phyloP scores from a whole-genome alignment of 345 rosid genomes.

The Citrus medica region DNA sequence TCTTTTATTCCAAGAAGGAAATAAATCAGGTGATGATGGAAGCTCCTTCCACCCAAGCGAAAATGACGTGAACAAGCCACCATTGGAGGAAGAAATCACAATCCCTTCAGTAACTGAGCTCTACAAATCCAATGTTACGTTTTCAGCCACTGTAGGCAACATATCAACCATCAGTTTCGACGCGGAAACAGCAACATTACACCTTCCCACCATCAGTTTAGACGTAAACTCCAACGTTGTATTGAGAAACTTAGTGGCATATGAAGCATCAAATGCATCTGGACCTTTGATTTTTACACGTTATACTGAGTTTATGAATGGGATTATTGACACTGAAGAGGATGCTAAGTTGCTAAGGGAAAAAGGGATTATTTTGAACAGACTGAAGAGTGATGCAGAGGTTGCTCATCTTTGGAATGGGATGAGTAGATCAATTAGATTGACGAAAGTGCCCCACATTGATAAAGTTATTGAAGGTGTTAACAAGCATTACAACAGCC shows the following conservation, averaged over 20 bases:
- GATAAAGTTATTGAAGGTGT: constrained; percentile 78
- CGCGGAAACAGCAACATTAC: constrained; percentile 26
- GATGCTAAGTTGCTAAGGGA: constrained; percentile 70
- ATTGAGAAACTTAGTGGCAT: constrained; percentile 71
- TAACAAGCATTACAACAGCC: constrained; percentile 48
- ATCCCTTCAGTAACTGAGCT: constrained; percentile 72
- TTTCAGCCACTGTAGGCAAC: constrained; percentile 32
- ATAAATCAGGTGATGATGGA: constrained; percentile 9
- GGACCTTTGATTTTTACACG: constrained; percentile 32
- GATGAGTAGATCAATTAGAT: constrained; percentile 63
- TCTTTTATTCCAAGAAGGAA: constrained; percentile 12
- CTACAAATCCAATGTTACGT: constrained; percentile 38
- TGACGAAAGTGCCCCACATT: constrained; percentile 57
- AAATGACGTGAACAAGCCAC: constrained; percentile 33
- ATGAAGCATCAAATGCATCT: constrained; percentile 55
- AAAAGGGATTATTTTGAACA: constrained; percentile 57
- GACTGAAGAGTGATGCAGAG: constrained; percentile 64
- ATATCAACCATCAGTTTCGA: constrained; percentile 35
- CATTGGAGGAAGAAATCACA: constrained; percentile 62
- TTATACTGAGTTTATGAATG: constrained; percentile 77
- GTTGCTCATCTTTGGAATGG: constrained; percentile 80
- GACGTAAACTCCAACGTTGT: constrained; percentile 59
- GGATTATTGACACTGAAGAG: constrained; percentile 62
- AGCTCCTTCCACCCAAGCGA: not conserved
- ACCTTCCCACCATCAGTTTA: constrained; percentile 60